These are phyloP conservation scores for Globisporangium spinosum DNA, from an alignment of 352 stramenopile genomes.

Conservation along the genomic window DNA sequence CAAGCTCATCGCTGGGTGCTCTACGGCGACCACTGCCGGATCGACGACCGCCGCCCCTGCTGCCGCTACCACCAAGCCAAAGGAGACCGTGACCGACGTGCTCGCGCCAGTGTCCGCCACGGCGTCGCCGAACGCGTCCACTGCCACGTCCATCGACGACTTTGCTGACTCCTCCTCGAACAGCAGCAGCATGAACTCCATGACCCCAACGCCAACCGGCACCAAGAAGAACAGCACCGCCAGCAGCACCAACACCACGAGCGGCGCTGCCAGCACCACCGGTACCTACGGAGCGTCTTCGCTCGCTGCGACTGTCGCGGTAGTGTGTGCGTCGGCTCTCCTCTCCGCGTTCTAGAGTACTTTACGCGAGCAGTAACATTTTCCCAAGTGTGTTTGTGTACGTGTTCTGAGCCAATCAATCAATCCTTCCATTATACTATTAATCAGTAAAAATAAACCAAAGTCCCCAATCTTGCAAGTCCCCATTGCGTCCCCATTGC, in stretches of 20 bases:
- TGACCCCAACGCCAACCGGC: neutral
- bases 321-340: neutral
- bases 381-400: neutral
- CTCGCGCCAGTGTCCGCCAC: conserved; percentile 3
- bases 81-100: conserved; percentile 6
- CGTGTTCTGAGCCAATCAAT: neutral
- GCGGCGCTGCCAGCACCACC: neutral
- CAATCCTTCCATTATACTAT: neutral
- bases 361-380: neutral
- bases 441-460: neutral
- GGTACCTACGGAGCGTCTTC: neutral
- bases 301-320: neutral
- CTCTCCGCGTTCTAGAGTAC: neutral
- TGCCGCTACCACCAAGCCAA: conserved; percentile 9
- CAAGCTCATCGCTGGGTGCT: conserved; percentile 49
- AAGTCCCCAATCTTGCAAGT: neutral
- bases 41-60: conserved; percentile 26
- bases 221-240: neutral
- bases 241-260: conserved; percentile 3
- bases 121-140: neutral
- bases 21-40: conserved; percentile 16
- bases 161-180: neutral
- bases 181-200: neutral
- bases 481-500: neutral
- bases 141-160: conserved; percentile 2